phyloP scores from a whole-genome alignment of 192 early-diverging fungal genomes.

The Powellomyces hirtus region DNA sequence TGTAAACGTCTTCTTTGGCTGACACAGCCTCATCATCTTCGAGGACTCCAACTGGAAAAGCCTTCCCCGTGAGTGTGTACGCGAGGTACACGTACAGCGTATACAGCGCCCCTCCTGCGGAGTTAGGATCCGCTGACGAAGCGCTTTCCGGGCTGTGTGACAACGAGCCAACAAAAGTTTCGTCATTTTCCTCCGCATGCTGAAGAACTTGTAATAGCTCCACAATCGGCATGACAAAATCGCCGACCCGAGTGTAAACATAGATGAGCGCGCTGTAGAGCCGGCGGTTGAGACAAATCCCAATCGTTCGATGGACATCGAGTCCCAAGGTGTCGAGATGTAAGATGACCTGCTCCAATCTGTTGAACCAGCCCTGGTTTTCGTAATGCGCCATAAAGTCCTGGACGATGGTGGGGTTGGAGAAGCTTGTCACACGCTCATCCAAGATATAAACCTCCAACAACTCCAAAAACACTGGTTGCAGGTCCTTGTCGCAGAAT shows the following conservation, averaged over 20 bases:
- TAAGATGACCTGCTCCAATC: slow-evolving; percentile 49
- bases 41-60: slow-evolving; percentile 49
- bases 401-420: slow-evolving; percentile 41
- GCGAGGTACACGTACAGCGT: slow-evolving; percentile 50
- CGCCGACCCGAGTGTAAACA: slow-evolving; percentile 42
- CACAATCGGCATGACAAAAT: slow-evolving; percentile 46
- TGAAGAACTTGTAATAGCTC: slow-evolving; percentile 29
- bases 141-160: neutral
- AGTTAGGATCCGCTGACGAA: neutral
- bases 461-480: slow-evolving; percentile 37
- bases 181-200: no score
- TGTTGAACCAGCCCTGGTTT: slow-evolving; percentile 23
- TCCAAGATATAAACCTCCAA: slow-evolving; percentile 43
- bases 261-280: slow-evolving; percentile 43
- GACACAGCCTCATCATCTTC: slow-evolving; percentile 14
- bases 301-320: slow-evolving; percentile 43
- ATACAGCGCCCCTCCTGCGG: slow-evolving; percentile 25
- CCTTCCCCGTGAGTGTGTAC: slow-evolving; percentile 47
- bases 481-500: slow-evolving; percentile 35
- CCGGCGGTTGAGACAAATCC: slow-evolving; percentile 27
- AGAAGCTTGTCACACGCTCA: slow-evolving; percentile 24
- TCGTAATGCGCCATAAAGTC: slow-evolving; percentile 27
- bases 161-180: no score
- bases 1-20: slow-evolving; percentile 42
- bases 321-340: slow-evolving; percentile 39